A percentile compares a stretch with the other conserved stretches of the same genome.
Conservation (phyloP, 2,329 filamentous ascomycete species). For the Lasiodiplodia sp. region DNA sequence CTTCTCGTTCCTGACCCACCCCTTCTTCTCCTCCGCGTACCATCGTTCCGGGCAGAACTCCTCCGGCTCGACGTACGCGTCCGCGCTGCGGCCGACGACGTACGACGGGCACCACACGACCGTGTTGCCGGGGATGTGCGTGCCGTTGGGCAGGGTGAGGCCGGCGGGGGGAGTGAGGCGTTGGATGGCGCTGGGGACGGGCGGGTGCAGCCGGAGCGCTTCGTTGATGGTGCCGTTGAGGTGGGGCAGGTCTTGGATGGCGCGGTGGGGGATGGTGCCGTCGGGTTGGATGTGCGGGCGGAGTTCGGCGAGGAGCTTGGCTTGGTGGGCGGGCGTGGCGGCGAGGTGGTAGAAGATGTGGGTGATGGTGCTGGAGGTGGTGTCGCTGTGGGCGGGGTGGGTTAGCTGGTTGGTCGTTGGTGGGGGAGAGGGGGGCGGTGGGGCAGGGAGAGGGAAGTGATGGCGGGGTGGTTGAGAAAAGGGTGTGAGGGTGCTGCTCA, state of each 20-base stretch:
- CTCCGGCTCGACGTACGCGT: constrained; percentile 11
- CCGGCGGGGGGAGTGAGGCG: constrained; percentile 41
- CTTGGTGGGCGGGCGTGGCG: constrained; percentile 34
- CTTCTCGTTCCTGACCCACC: constrained; percentile 37
- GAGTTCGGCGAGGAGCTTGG: constrained; percentile 45
- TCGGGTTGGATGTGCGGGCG: constrained; percentile 36
- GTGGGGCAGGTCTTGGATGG: constrained; percentile 36
- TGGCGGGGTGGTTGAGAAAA: no score
- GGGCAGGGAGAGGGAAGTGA: neutral
- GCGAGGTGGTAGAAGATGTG: constrained; percentile 35
- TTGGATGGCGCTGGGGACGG: constrained; percentile 48
- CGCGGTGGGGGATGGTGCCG: constrained; percentile 36
- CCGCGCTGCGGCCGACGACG: constrained; percentile 30
- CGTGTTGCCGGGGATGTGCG: constrained; percentile 43
- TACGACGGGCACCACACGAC: constrained; percentile 35
- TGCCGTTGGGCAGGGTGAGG: constrained; percentile 27
- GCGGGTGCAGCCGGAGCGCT: constrained; percentile 51
- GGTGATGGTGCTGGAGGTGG: constrained; percentile 17
- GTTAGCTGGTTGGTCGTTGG: constrained; percentile 39
- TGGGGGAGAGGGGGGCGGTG: neutral
- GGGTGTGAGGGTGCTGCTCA: neutral
- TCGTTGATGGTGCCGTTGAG: constrained; percentile 54
- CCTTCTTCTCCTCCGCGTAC: constrained; percentile 33
- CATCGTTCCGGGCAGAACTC: constrained; percentile 21
- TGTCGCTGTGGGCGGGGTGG: constrained; percentile 47